Base-by-base conservation (phyloP, 192 early-diverging fungal genomes). In the Rhizophagus clarus region DNA sequence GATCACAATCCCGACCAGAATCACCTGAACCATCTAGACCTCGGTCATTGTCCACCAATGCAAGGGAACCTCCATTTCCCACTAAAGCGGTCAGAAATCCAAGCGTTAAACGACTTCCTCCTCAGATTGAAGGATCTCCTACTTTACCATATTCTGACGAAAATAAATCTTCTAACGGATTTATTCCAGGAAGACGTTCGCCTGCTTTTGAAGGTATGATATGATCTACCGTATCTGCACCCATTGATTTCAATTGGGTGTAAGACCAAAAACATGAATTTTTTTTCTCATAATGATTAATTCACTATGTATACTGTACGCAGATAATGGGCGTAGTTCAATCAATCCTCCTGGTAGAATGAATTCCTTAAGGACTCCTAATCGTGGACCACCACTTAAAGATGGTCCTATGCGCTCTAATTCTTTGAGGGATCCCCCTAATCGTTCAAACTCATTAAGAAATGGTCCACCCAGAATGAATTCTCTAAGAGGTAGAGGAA, bases 21-120 rank as follows among this genome's bases (percentile, higher is more conserved):
- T 68, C 66, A 15, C 64, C 42, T 11, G 31, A 70, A 40, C 1
- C 45, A 8, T 14, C 17, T 37, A 34, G 77, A 7, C 77, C 77
- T n/a, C 24, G 45, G 24, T 76, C 81, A 22, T 71, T 77, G 6
- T 77, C 81, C 0, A 72, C 75, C 5, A 77, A 63, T 72, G 75
- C 81, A 42, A 31, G 49, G 34, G 22, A 12, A 68, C 17, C 81
- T n/a, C 68, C 81, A 12, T 76, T 76, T 29, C 70, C 79, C 37
- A 29, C 34, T 64, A 20, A 11, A 24, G 24, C 29, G 20, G 24
- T 28, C 24, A 24, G 66, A 28, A 61, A 24, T 37, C 47, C 45
- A 9, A 69, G 64, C 49, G 1, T 49, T 34, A 66, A 45, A 47
- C 26, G 34, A 51, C 42, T 22, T n/a, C 73, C 73, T 10, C 26